A percentile compares a stretch with the other conserved stretches of the same genome.
Conservation (phyloP, 169 alveolate genomes). For the Babesia ovata region DNA sequence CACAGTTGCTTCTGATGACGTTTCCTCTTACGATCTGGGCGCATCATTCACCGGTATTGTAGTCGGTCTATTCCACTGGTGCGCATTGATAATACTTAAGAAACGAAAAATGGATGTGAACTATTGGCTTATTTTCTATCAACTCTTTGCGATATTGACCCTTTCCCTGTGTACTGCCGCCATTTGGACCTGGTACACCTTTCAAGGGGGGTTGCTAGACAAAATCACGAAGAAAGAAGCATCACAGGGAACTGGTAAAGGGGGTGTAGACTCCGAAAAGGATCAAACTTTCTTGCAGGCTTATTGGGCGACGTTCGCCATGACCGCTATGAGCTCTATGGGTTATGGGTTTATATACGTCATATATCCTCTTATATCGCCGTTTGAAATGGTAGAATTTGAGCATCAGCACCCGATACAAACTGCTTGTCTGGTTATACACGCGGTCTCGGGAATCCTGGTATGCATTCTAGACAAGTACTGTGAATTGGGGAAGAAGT, state of each 20-base stretch:
- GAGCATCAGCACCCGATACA: conserved; percentile 28
- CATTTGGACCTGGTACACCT: background rate
- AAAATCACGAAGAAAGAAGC: background rate
- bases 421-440: conserved; percentile 1
- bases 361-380: conserved; percentile 34
- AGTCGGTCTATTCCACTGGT: conserved; percentile 6
- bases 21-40: conserved; percentile 25
- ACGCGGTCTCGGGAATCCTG: conserved; percentile 6
- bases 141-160: background rate
- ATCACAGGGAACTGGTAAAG: background rate
- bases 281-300: background rate
- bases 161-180: conserved; percentile 13
- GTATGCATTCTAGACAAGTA: background rate
- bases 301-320: conserved; percentile 3
- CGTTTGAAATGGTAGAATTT: conserved; percentile 30
- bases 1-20: conserved; percentile 2
- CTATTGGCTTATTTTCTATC: conserved; percentile 17
- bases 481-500: conserved; percentile 1
- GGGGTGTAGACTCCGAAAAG: background rate
- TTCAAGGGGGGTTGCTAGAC: background rate
- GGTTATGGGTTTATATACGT: conserved; percentile 35
- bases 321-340: conserved; percentile 4
- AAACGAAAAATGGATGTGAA: conserved; percentile 4
- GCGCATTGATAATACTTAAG: background rate
- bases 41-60: conserved; percentile 7